These are phyloP conservation scores for Collybiopsis confluens DNA, from an alignment of 768 basidiomycete species.

Conservation along the genomic window DNA sequence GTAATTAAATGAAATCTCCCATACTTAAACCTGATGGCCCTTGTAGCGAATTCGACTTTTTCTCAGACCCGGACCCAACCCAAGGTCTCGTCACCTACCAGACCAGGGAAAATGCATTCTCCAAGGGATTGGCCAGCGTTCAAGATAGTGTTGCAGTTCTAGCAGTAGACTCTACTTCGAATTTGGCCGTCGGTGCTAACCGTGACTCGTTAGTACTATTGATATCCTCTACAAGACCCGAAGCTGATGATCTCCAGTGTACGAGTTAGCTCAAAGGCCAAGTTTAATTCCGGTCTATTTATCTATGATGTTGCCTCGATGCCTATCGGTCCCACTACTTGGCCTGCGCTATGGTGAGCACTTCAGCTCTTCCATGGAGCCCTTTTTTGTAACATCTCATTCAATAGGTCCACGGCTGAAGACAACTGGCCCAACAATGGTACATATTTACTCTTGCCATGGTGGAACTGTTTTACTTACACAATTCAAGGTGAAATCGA, in stretches of 20 bases:
- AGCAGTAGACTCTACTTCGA: constrained; percentile 1
- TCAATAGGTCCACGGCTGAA: constrained; percentile 15
- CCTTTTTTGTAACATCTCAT: not conserved
- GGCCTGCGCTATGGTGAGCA: constrained; percentile 40
- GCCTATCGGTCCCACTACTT: constrained; percentile 47
- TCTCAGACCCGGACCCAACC: constrained; percentile 3
- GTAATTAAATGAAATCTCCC: not conserved
- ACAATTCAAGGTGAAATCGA: constrained; percentile 38
- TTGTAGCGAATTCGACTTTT: constrained; percentile 1
- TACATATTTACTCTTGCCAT: not conserved
- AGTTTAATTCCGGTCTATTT: constrained; percentile 43
- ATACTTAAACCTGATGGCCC: not conserved
- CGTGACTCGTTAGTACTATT: constrained; percentile 2
- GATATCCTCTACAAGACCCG: not conserved
- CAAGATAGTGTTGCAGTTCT: not conserved
- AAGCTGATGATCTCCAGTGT: constrained; percentile 29
- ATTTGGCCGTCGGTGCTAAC: not conserved
- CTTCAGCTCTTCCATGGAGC: not conserved
- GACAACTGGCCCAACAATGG: constrained; percentile 29
- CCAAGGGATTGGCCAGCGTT: constrained; percentile 1
- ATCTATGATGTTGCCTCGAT: constrained; percentile 47
- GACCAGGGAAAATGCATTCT: not conserved
- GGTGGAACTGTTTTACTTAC: not conserved
- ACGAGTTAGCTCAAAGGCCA: constrained; percentile 42
- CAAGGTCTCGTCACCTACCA: constrained; percentile 1